A percentile compares a stretch with the other conserved stretches of the same genome.
Evolutionary conservation across 169 alveolate species (phyloP).

Genomic region (Plasmodium malariae): DNA sequence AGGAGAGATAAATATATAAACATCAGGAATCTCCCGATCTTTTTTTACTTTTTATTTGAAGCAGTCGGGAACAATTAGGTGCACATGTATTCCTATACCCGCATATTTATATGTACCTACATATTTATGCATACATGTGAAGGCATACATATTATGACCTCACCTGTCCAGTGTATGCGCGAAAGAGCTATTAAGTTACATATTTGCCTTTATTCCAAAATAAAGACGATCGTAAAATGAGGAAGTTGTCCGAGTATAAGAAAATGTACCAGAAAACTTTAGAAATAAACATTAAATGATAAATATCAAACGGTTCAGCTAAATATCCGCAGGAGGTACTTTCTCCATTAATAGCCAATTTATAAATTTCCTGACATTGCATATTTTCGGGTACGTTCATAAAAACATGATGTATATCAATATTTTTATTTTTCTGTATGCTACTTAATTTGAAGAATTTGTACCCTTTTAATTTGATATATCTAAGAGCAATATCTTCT

Average conservation of each 20-base stretch:
- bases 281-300: slow-evolving; percentile 70
- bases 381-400: slow-evolving; percentile 78
- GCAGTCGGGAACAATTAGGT: no score
- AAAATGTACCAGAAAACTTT: slow-evolving; percentile 72
- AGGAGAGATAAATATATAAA: no score
- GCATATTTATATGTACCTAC: no score
- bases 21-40: no score
- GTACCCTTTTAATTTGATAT: slow-evolving; percentile 56
- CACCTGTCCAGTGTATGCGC: no score
- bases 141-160: no score
- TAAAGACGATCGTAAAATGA: slow-evolving; percentile 47
- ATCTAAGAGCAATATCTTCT: slow-evolving; percentile 73
- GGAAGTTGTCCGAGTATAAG: slow-evolving; percentile 57
- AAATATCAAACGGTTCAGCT: slow-evolving; percentile 77
- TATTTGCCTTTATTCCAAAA: slow-evolving; percentile 1
- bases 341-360: slow-evolving; percentile 75
- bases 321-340: slow-evolving; percentile 45
- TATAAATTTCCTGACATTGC: slow-evolving; percentile 56
- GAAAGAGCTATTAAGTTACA: no score
- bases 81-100: no score
- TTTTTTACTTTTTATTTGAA: no score
- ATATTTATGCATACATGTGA: no score
- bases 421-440: slow-evolving; percentile 5
- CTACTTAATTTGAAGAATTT: slow-evolving; percentile 37
- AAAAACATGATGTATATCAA: slow-evolving; percentile 62